Evolutionary conservation across 2,329 filamentous ascomycete species (phyloP).

Genomic region (Hypoxylon sp.): DNA sequence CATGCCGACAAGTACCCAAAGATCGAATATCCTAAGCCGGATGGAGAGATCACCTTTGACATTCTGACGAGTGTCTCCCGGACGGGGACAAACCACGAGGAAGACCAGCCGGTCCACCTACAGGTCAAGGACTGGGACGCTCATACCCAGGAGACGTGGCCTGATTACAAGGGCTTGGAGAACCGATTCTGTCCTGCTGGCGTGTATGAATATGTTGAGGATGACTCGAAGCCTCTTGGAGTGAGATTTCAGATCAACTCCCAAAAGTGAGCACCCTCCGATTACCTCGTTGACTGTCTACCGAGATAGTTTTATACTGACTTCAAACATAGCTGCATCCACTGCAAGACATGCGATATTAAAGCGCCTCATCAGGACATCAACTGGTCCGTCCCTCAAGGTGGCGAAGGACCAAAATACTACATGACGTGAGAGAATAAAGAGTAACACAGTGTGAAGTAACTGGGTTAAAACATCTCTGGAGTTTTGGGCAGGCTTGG

Average conservation of each 20-base stretch:
- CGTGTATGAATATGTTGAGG: conserved; percentile 98
- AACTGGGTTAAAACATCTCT: background rate
- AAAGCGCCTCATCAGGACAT: conserved; percentile 98
- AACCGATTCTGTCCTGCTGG: conserved; percentile 97
- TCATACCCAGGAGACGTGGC: conserved; percentile 87
- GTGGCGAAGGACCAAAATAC: conserved; percentile 83
- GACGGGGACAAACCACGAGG: conserved; percentile 98
- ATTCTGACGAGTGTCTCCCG: conserved; percentile 95
- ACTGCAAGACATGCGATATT: conserved; percentile 99
- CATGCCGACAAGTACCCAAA: conserved; percentile 83
- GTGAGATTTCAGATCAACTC: conserved; percentile 98
- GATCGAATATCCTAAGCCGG: conserved; percentile 97
- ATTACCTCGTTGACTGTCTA: background rate
- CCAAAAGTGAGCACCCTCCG: conserved; percentile 82
- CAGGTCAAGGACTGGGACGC: conserved; percentile 96
- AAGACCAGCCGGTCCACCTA: conserved; percentile 96
- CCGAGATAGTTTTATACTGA: conserved; percentile 48
- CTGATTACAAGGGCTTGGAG: conserved; percentile 91
- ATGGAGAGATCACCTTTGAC: conserved; percentile 95
- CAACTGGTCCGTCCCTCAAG: conserved; percentile 95
- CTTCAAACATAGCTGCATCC: conserved; percentile 81
- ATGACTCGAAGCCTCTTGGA: conserved; percentile 85
- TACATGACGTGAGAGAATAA: conserved; percentile 70
- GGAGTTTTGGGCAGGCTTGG: conserved; percentile 14
- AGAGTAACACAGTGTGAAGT: background rate